phyloP scores from a whole-genome alignment of 208 protist species.

The Novymonas esmeraldas region DNA sequence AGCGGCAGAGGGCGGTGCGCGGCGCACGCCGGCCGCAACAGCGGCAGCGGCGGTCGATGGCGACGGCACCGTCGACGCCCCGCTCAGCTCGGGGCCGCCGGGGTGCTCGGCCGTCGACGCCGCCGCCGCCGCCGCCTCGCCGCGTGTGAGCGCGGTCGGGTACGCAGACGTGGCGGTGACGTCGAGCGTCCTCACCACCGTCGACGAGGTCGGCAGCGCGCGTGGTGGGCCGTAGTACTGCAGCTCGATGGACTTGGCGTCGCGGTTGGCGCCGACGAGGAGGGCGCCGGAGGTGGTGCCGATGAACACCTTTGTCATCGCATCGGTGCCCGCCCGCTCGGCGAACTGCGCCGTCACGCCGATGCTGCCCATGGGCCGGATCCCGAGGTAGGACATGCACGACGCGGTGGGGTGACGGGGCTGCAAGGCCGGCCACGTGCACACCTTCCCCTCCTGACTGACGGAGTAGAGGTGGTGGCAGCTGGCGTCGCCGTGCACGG shows the following conservation, averaged over 20 bases:
- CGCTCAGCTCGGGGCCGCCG: not conserved
- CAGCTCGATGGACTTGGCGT: constrained; percentile 57
- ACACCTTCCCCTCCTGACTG: constrained; percentile 70
- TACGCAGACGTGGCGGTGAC: constrained; percentile 15
- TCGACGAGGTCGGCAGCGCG: constrained; percentile 16
- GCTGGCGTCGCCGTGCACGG: constrained; percentile 63
- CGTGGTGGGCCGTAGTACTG: constrained; percentile 28
- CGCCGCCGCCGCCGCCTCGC: not conserved
- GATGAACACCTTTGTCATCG: constrained; percentile 69
- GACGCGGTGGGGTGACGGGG: constrained; percentile 43
- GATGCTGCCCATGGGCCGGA: constrained; percentile 45
- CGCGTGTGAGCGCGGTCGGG: not conserved
- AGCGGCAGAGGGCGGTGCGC: not conserved
- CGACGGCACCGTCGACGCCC: not conserved
- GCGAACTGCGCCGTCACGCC: constrained; percentile 55
- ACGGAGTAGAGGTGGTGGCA: constrained; percentile 72
- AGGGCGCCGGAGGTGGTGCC: constrained; percentile 62
- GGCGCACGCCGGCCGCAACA: no score
- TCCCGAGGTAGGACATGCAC: constrained; percentile 46
- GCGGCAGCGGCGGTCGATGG: not conserved
- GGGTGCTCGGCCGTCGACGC: not conserved
- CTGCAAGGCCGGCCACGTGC: constrained; percentile 57
- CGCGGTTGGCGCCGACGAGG: constrained; percentile 51
- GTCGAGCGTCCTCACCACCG: constrained; percentile 28
- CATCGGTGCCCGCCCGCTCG: constrained; percentile 44